Conservation (phyloP, 2,329 filamentous ascomycete genomes). For the Cadophora gregata region DNA sequence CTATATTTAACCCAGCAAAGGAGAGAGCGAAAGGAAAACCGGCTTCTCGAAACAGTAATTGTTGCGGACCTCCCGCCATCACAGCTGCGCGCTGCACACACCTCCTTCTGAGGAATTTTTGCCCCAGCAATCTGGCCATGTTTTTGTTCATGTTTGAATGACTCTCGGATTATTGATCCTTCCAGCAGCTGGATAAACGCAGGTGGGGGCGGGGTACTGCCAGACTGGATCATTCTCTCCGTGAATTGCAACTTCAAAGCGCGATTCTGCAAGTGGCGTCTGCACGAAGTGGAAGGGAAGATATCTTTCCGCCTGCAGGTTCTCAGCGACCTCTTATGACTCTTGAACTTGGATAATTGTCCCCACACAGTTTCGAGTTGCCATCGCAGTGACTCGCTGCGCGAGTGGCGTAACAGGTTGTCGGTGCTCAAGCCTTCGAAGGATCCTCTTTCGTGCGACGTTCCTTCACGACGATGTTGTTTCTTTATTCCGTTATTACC, state of each 20-base stretch:
- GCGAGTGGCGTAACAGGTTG: neutral
- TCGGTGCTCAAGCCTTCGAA: neutral
- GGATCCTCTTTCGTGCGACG: conserved; percentile 4
- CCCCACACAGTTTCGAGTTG: neutral
- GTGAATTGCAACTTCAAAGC: neutral
- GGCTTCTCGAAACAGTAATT: neutral
- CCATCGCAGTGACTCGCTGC: neutral
- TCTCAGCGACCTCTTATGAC: neutral
- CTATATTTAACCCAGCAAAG: no score
- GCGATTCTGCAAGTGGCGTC: neutral
- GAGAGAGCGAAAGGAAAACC: neutral
- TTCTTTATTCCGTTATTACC: neutral
- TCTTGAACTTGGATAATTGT: neutral
- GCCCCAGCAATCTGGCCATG: neutral
- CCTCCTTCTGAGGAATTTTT: neutral
- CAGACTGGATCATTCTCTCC: neutral
- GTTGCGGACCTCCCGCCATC: neutral
- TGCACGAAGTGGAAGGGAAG: neutral
- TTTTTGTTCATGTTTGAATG: neutral
- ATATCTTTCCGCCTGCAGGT: neutral
- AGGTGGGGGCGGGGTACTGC: no score
- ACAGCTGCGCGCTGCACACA: neutral
- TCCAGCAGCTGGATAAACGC: no score
- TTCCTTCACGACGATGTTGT: neutral
- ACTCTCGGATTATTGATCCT: no score